phyloP scores from a whole-genome alignment of 495 filamentous ascomycete genomes.

The Barbatosphaeria neglecta region DNA sequence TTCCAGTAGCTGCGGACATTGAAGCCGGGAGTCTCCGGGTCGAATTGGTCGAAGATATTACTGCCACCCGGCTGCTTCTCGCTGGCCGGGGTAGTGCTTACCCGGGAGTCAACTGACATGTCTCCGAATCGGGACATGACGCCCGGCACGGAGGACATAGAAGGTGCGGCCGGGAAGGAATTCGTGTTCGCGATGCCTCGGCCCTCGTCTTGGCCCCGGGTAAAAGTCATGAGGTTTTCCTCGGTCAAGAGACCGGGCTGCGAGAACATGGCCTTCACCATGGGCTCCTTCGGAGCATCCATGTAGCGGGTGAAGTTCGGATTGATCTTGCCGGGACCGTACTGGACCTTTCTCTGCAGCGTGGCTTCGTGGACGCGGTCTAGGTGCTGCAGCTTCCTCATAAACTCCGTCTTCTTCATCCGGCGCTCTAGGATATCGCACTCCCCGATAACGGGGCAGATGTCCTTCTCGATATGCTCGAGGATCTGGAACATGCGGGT shows the following conservation, averaged over 20 bases:
- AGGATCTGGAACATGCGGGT: slow-evolving; percentile 6
- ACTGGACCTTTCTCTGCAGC: not conserved
- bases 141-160: not conserved
- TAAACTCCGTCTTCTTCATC: slow-evolving; percentile 7
- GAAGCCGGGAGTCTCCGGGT: slow-evolving; percentile 20
- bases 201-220: not conserved
- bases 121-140: slow-evolving; percentile 3
- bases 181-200: slow-evolving; percentile 10
- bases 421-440: slow-evolving; percentile 8
- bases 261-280: not conserved
- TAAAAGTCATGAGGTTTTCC: not conserved
- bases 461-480: slow-evolving; percentile 15
- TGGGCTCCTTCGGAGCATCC: not conserved
- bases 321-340: not conserved
- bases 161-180: slow-evolving; percentile 7
- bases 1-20: slow-evolving; percentile 15
- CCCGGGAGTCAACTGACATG: no score
- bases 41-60: slow-evolving; percentile 2
- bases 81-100: slow-evolving; percentile 1
- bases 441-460: slow-evolving; percentile 10
- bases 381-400: slow-evolving; percentile 4
- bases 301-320: not conserved
- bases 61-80: not conserved
- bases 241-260: slow-evolving; percentile 4
- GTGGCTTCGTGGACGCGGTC: not conserved